These are phyloP conservation scores for Fulvia fulva DNA, from an alignment of 2,329 filamentous ascomycete genomes.

Conservation along the genomic window DNA sequence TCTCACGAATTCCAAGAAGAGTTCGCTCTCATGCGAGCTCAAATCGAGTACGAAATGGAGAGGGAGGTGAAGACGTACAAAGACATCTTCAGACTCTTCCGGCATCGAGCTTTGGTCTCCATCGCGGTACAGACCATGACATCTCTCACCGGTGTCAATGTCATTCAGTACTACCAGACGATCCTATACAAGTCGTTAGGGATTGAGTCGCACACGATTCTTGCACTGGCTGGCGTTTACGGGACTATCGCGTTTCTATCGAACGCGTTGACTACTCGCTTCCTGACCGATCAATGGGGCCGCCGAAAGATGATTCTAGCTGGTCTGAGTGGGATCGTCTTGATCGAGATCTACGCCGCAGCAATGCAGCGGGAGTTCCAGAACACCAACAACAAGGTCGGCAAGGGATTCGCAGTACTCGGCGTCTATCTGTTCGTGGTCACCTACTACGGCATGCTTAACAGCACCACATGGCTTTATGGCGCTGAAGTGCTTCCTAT, in stretches of 20 bases:
- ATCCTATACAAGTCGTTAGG: conserved; percentile 54
- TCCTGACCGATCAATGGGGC: conserved; percentile 56
- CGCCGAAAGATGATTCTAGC: conserved; percentile 57
- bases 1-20: conserved; percentile 47
- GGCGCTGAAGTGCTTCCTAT: conserved; percentile 53
- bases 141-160: conserved; percentile 54
- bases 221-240: conserved; percentile 53
- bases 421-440: conserved; percentile 59
- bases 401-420: conserved; percentile 57
- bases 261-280: conserved; percentile 51
- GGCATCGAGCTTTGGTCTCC: conserved; percentile 50
- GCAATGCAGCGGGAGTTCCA: conserved; percentile 58
- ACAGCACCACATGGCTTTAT: conserved; percentile 37
- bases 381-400: conserved; percentile 51
- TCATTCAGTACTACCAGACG: conserved; percentile 48
- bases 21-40: conserved; percentile 50
- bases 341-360: conserved; percentile 57
- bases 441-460: conserved; percentile 38
- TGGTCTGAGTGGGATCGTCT: conserved; percentile 49
- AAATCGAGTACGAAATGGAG: conserved; percentile 53
- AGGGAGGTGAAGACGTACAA: conserved; percentile 51
- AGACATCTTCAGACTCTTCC: conserved; percentile 52
- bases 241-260: conserved; percentile 51
- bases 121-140: conserved; percentile 58
- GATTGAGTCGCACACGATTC: conserved; percentile 48